These are phyloP conservation scores for Arabidopsis arenosa DNA, from an alignment of 345 rosid species.

Conservation along the genomic window DNA sequence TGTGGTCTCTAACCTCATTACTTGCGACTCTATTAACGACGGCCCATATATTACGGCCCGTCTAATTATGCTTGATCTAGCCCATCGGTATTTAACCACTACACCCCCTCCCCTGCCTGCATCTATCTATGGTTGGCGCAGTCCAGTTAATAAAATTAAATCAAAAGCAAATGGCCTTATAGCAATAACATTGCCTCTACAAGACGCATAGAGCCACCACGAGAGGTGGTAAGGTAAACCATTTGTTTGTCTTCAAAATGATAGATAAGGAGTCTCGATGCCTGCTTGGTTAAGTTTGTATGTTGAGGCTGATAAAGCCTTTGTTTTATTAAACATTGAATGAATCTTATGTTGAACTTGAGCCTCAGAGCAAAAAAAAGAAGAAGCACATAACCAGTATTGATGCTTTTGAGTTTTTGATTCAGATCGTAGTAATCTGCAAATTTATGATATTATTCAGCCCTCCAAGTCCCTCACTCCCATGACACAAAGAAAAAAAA, in stretches of 20 bases:
- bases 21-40: background rate
- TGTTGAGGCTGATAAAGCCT: background rate
- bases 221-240: background rate
- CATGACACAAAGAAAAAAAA: background rate
- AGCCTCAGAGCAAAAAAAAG: too few relatives aligned
- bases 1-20: background rate
- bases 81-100: background rate
- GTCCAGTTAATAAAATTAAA: background rate
- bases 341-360: background rate
- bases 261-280: background rate
- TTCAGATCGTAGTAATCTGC: background rate
- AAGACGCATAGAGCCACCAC: background rate
- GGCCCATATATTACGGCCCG: background rate
- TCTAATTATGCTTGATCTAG: background rate
- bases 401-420: background rate
- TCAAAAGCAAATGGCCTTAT: constrained; percentile 5
- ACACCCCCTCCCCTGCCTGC: background rate
- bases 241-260: background rate
- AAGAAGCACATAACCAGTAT: background rate
- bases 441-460: constrained; percentile 3
- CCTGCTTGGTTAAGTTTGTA: background rate
- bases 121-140: background rate
- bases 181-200: background rate
- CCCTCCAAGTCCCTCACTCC: background rate
- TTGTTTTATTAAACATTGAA: background rate